Percentiles rank a stretch among this genome's conserved stretches.
Conservation (phyloP, 2,329 filamentous ascomycete species). For the Cordyceps cateniannulata region DNA sequence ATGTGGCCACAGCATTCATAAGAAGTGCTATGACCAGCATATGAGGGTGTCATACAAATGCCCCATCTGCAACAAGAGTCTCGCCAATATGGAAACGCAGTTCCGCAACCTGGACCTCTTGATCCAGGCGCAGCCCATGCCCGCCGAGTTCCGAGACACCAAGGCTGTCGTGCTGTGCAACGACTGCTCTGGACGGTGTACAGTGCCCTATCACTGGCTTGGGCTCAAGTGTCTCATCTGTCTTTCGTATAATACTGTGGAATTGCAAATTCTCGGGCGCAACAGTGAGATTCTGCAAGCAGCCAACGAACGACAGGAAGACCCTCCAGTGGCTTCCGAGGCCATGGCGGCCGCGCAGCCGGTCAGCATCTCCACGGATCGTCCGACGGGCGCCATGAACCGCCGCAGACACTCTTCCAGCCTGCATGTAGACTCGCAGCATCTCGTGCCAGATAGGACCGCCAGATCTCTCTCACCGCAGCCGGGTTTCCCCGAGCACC, state of each 20-base stretch:
- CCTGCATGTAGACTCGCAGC: constrained; percentile 25
- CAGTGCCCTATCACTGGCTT: constrained; percentile 88
- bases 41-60: constrained; percentile 91
- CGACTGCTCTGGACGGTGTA: constrained; percentile 84
- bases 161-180: constrained; percentile 86
- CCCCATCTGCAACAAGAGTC: constrained; percentile 90
- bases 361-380: constrained; percentile 15
- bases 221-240: constrained; percentile 81
- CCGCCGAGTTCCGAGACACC: constrained; percentile 70
- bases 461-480: constrained; percentile 40
- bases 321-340: not conserved
- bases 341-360: constrained; percentile 16
- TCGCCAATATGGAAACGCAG: constrained; percentile 95
- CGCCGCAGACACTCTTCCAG: constrained; percentile 35
- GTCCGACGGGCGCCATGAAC: constrained; percentile 15
- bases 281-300: constrained; percentile 23
- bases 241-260: constrained; percentile 62
- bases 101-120: constrained; percentile 87
- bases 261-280: constrained; percentile 53
- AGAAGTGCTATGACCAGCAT: constrained; percentile 79
- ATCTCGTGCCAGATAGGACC: constrained; percentile 32
- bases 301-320: constrained; percentile 19
- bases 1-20: constrained; percentile 94
- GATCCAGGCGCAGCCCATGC: constrained; percentile 89
- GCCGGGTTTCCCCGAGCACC: constrained; percentile 21